Base-by-base conservation (phyloP, 495 filamentous ascomycete genomes). In the Zalerion maritima region DNA sequence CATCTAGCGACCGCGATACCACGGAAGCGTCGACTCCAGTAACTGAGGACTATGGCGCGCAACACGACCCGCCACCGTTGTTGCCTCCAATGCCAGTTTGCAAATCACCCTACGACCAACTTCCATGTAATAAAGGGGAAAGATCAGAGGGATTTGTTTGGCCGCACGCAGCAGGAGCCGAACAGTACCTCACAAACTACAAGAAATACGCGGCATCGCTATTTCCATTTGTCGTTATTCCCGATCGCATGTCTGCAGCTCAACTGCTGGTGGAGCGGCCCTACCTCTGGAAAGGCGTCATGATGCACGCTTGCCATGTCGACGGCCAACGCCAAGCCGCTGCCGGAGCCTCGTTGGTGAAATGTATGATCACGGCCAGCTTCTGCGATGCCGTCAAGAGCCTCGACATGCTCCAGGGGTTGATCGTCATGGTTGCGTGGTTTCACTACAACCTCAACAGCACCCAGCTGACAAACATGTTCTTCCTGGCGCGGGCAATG, bases 211-310 rank as follows among this genome's bases (percentile, higher is more conserved):
- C 40, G 18, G 14, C 20, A 11, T 40, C 34, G 11, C 35, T 50
- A 19, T 43, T 41, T 20, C 49, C 49, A 10, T 53, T 53, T 14
- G 44, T 35, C 17, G 27, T 42, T 3, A 31, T 48, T 9, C 43
- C 46, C 15, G 27, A 26, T 22, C 28, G 38, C 21, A 11, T 50
- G 31, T 33, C 19, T 12, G 34, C 49, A 14, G 33, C 26, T 5
- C 27, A 47, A 31, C 30, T 53, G 23, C 36, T 28, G 16, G 31
- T 28, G 16, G 18, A 41, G 38, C 24, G 38, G 16, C 46, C 46
- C 10, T 46, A 47, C 22, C 24, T 53, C 12, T 53, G 49, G 49
- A 50, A 49, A 26, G 46, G 35, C 21, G 21, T 48, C 31, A 50
- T 53, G 49, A 35, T 53, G 34, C 29, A 40, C 29, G 38, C 38